A percentile compares a stretch with the other conserved stretches of the same genome.
phyloP scores from a whole-genome alignment of 306 rosid species.

The Prunus campanulata region DNA sequence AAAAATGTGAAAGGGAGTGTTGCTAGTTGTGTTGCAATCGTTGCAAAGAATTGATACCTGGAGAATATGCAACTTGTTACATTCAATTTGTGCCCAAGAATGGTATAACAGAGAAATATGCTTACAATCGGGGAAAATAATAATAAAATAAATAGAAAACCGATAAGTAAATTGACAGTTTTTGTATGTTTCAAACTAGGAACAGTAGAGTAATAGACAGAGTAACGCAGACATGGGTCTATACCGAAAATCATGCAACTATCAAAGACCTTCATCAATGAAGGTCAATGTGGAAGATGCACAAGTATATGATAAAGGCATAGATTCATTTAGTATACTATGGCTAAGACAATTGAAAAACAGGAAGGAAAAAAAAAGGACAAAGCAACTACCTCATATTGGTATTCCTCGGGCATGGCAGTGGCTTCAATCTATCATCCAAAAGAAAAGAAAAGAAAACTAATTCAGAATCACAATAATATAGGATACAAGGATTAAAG shows the following conservation, averaged over 20 bases:
- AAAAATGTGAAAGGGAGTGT: constrained; percentile 49
- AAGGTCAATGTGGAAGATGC: background rate
- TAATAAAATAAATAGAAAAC: constrained; percentile 1
- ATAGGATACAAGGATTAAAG: background rate
- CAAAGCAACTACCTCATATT: constrained; percentile 44
- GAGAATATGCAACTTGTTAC: background rate
- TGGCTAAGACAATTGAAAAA: background rate
- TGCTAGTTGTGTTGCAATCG: constrained; percentile 52
- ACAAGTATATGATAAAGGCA: background rate
- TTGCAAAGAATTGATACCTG: constrained; percentile 79
- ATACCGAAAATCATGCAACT: background rate
- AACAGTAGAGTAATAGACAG: background rate
- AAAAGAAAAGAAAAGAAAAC: background rate
- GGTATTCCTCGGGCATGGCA: constrained; percentile 46
- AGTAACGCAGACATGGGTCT: background rate
- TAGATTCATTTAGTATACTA: background rate
- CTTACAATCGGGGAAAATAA: background rate
- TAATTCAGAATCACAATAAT: constrained; percentile 1
- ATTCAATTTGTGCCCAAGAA: background rate
- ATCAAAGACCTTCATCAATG: background rate
- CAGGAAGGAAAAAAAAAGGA: background rate
- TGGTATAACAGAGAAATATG: constrained; percentile 2
- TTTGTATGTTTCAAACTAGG: background rate
- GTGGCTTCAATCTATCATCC: constrained; percentile 39
- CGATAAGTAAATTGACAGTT: background rate